Conservation (phyloP, 2,329 filamentous ascomycete species). For the Byssochlamys sp. region DNA sequence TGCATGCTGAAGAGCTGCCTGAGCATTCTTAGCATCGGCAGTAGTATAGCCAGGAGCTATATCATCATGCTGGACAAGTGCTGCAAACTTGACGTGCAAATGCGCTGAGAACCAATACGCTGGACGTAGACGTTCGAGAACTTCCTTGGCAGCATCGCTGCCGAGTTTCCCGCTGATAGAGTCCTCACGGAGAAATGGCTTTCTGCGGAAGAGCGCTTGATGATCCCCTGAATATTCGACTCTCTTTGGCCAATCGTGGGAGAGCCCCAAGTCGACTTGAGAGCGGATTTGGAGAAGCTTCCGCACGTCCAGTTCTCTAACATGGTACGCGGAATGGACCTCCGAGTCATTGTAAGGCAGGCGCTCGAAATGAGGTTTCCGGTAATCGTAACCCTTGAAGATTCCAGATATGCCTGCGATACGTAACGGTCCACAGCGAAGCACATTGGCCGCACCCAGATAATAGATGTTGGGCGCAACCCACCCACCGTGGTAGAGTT, state of each 20-base stretch:
- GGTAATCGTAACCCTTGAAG: conserved; percentile 85
- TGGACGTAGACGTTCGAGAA: conserved; percentile 73
- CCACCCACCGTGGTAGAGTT: conserved; percentile 95
- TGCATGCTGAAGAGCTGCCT: too few relatives aligned
- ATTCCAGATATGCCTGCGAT: conserved; percentile 89
- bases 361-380: conserved; percentile 71
- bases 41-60: neutral
- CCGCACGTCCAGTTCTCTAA: conserved; percentile 79
- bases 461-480: conserved; percentile 96
- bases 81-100: conserved; percentile 78
- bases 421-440: conserved; percentile 71
- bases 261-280: conserved; percentile 82
- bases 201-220: conserved; percentile 58
- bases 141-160: conserved; percentile 65
- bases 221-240: conserved; percentile 71
- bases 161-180: conserved; percentile 67
- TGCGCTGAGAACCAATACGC: conserved; percentile 89
- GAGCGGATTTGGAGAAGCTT: conserved; percentile 77
- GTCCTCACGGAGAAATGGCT: conserved; percentile 66
- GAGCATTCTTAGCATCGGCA: neutral
- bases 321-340: conserved; percentile 74
- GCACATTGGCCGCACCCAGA: conserved; percentile 80
- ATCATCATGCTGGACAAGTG: conserved; percentile 44
- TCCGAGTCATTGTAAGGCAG: conserved; percentile 73
- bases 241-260: conserved; percentile 86